Evolutionary conservation across 2,329 filamentous ascomycete genomes (phyloP).

Genomic region (Xylogone sp.): DNA sequence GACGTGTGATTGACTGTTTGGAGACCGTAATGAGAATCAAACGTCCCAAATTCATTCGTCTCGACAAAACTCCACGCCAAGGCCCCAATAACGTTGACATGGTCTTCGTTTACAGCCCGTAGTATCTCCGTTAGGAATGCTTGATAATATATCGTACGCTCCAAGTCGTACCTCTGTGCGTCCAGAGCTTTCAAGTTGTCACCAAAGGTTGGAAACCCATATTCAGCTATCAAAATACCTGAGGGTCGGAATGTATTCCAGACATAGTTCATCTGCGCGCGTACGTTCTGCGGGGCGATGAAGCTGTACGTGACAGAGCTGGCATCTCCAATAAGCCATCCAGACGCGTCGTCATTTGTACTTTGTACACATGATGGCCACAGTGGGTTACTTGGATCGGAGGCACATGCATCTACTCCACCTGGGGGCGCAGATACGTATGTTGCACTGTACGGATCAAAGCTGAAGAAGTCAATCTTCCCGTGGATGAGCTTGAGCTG

Average conservation of each 20-base stretch:
- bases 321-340: constrained; percentile 51
- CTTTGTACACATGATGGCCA: constrained; percentile 50
- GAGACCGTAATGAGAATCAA: background rate
- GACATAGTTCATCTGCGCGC: constrained; percentile 51
- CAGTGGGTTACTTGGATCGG: constrained; percentile 39
- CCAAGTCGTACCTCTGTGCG: constrained; percentile 42
- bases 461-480: constrained; percentile 46
- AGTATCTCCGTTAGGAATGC: constrained; percentile 40
- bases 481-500: background rate
- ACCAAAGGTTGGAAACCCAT: constrained; percentile 51
- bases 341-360: constrained; percentile 39
- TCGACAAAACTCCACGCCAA: constrained; percentile 40
- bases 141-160: constrained; percentile 41
- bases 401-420: constrained; percentile 44
- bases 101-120: constrained; percentile 42
- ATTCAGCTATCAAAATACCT: constrained; percentile 43
- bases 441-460: constrained; percentile 55
- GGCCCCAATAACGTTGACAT: constrained; percentile 39
- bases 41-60: constrained; percentile 30
- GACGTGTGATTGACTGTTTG: constrained; percentile 2
- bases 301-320: constrained; percentile 53
- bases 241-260: constrained; percentile 53
- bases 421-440: constrained; percentile 42
- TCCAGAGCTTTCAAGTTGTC: constrained; percentile 38
- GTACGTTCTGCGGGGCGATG: constrained; percentile 54